Percentiles rank a stretch among this genome's conserved stretches.
Evolutionary conservation across 371 early-diverging fungal genomes (phyloP).

Genomic region (Apophysomyces trapeziformis): DNA sequence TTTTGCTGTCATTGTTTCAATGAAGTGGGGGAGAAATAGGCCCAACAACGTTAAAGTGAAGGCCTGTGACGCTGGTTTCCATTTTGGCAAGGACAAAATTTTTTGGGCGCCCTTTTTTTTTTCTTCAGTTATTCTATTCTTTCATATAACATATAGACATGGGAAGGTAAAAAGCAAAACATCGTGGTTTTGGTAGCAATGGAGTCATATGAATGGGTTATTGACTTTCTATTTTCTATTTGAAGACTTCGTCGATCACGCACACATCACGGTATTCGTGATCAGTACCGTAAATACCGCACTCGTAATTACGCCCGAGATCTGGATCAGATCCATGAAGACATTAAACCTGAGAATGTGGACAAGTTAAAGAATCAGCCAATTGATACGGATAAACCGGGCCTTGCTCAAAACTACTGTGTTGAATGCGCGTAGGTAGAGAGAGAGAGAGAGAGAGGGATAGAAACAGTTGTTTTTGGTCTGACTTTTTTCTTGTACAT

Average conservation of each 20-base stretch:
- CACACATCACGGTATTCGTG: slow-evolving; percentile 71
- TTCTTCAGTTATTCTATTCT: background rate
- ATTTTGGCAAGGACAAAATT: background rate
- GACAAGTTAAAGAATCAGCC: slow-evolving; percentile 64
- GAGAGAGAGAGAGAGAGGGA: background rate
- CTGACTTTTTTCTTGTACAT: slow-evolving; percentile 3
- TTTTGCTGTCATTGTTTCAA: slow-evolving; percentile 7
- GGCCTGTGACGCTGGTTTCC: background rate
- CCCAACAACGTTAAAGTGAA: background rate
- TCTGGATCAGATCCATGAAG: slow-evolving; percentile 92
- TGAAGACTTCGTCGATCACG: slow-evolving; percentile 71
- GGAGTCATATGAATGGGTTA: too few relatives aligned
- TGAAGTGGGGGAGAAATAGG: background rate
- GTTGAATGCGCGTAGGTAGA: slow-evolving; percentile 77
- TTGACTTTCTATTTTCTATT: too few relatives aligned
- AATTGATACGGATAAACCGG: slow-evolving; percentile 88
- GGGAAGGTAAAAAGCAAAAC: slow-evolving; percentile 4
- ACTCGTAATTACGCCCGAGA: slow-evolving; percentile 75
- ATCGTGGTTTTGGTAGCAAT: too few relatives aligned
- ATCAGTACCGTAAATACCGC: slow-evolving; percentile 64
- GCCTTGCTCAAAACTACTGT: slow-evolving; percentile 89
- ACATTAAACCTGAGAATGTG: slow-evolving; percentile 74
- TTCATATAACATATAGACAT: background rate
- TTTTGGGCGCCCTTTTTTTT: background rate
- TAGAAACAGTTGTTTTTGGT: background rate